Evolutionary conservation across 1,284 basidiomycete species (phyloP).

Genomic region (Trichosporon asahii): DNA sequence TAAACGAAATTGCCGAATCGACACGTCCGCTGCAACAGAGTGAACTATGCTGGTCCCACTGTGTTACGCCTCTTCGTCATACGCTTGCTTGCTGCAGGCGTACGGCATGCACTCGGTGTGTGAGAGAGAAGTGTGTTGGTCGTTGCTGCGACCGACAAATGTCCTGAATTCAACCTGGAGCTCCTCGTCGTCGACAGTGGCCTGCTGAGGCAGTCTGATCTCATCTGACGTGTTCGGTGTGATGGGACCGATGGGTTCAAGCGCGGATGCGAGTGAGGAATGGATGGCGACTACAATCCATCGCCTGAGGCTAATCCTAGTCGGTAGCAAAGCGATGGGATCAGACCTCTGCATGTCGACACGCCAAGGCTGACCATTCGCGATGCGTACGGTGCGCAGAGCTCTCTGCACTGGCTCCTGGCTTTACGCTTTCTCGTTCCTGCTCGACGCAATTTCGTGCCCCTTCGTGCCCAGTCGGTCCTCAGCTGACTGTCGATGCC

Average conservation of each 20-base stretch:
- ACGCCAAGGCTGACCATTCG: not conserved
- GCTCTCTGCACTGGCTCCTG: not conserved
- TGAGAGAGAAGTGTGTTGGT: not conserved
- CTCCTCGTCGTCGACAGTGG: not conserved
- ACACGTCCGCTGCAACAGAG: not conserved
- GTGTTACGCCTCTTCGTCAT: not conserved
- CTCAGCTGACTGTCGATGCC: not conserved
- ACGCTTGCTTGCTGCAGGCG: not conserved
- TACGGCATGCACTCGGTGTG: not conserved
- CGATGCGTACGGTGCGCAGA: not conserved
- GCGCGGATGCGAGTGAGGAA: not conserved
- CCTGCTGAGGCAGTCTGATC: not conserved
- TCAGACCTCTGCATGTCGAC: not conserved
- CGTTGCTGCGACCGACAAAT: not conserved
- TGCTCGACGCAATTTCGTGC: not conserved
- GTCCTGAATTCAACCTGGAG: not conserved
- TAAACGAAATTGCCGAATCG: not conserved
- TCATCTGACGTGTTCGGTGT: not conserved
- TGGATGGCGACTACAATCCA: conserved; percentile 6
- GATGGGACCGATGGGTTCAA: not conserved
- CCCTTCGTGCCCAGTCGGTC: not conserved
- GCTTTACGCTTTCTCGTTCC: conserved; percentile 7
- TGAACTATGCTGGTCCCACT: not conserved
- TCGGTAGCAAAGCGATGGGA: conserved; percentile 1
- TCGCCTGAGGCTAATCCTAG: not conserved